Conservation (phyloP, 2,329 filamentous ascomycete species). For the Escovopsis sp. region DNA sequence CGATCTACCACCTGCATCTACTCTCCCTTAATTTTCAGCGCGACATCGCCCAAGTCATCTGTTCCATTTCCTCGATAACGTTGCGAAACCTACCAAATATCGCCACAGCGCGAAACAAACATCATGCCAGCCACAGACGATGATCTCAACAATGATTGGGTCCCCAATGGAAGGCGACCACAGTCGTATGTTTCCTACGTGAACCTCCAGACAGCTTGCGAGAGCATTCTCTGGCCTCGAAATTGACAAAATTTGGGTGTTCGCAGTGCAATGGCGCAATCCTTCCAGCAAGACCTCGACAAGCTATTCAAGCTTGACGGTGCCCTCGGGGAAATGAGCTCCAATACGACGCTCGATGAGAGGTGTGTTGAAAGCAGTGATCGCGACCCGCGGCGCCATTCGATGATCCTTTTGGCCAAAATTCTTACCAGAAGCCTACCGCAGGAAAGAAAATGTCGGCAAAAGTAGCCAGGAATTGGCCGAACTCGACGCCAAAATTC, state of each 20-base stretch:
- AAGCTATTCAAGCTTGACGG: constrained; percentile 81
- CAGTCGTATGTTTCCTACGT: constrained; percentile 55
- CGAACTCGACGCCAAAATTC: constrained; percentile 68
- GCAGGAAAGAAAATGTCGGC: constrained; percentile 65
- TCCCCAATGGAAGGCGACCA: constrained; percentile 62
- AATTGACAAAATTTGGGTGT: background rate
- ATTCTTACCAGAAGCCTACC: background rate
- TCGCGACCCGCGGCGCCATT: too few relatives aligned
- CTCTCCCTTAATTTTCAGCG: too few relatives aligned
- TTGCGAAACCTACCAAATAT: background rate
- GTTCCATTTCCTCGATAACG: background rate
- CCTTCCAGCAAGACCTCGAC: constrained; percentile 75
- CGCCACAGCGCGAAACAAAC: background rate
- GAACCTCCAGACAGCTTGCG: background rate
- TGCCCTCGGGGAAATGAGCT: constrained; percentile 56
- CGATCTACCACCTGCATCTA: too few relatives aligned
- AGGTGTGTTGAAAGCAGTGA: constrained; percentile 44
- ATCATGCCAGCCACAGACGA: constrained; percentile 38
- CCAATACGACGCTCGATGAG: constrained; percentile 50
- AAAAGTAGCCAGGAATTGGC: constrained; percentile 68
- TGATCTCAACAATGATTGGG: constrained; percentile 64
- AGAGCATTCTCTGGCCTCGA: constrained; percentile 2
- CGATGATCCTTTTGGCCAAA: too few relatives aligned
- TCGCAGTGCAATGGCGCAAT: constrained; percentile 66
- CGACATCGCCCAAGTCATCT: background rate